phyloP scores from a whole-genome alignment of 371 early-diverging fungal genomes.

The Circinella minor region DNA sequence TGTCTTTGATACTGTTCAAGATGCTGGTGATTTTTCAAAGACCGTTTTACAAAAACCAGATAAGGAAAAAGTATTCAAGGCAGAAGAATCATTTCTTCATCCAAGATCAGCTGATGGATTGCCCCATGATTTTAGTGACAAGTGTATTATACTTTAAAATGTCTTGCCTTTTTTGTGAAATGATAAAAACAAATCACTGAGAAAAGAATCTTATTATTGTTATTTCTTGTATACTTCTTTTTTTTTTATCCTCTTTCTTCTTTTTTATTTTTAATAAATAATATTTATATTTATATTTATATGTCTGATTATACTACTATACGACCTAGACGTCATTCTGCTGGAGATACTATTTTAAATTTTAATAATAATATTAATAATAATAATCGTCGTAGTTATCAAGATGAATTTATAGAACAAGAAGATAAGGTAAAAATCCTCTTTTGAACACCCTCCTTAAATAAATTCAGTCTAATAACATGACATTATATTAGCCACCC shows the following conservation, averaged over 20 bases:
- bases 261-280: background rate
- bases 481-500: background rate
- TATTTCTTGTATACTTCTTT: conserved; percentile 3
- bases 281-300: background rate
- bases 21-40: conserved; percentile 19
- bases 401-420: background rate
- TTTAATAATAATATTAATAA: background rate
- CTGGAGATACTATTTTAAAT: background rate
- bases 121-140: conserved; percentile 25
- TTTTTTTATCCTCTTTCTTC: background rate
- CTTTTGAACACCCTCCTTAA: no score
- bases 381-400: no score
- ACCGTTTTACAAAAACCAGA: conserved; percentile 9
- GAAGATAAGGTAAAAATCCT: background rate
- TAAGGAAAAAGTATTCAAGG: conserved; percentile 15
- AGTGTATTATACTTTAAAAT: conserved; percentile 21
- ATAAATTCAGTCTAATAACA: no score
- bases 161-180: conserved; percentile 2
- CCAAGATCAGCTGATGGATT: conserved; percentile 17
- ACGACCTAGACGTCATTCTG: conserved; percentile 2
- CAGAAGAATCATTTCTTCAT: conserved; percentile 19
- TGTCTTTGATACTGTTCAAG: conserved; percentile 19
- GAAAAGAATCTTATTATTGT: background rate
- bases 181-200: conserved; percentile 5
- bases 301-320: background rate